These are phyloP conservation scores for Zoysia japonica DNA, from an alignment of 176 grass and related monocot species.

Conservation along the genomic window DNA sequence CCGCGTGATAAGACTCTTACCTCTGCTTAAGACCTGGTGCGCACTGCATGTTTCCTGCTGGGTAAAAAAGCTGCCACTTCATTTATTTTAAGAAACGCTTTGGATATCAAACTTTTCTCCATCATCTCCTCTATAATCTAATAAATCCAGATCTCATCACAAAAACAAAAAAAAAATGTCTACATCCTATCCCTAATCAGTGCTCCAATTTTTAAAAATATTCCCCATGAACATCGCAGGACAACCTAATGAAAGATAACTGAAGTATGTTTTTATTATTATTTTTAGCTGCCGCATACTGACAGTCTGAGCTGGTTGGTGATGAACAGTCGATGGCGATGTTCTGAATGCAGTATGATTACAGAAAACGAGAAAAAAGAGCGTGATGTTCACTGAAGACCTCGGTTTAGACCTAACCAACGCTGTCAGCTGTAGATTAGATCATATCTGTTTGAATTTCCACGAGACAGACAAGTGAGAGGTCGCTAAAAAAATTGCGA, in stretches of 20 bases:
- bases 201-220: too few species aligned
- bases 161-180: too few species aligned
- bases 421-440: conserved; percentile 6
- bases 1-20: not conserved
- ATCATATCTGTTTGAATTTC: conserved; percentile 6
- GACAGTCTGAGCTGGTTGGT: not conserved
- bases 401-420: conserved; percentile 25
- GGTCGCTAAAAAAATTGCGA: not conserved
- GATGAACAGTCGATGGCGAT: not conserved
- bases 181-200: not conserved
- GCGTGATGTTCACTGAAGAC: not conserved
- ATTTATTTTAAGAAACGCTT: too few species aligned
- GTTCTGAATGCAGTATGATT: not conserved
- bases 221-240: not conserved
- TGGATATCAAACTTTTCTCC: too few species aligned
- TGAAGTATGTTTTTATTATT: not conserved
- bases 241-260: not conserved
- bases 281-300: not conserved
- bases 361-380: not conserved
- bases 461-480: conserved; percentile 24
- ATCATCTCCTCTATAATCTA: too few species aligned
- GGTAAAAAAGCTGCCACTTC: not conserved
- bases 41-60: not conserved
- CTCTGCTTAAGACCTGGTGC: not conserved
- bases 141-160: too few species aligned